Percentiles rank a stretch among this genome's conserved stretches.
Evolutionary conservation across 441 rosid species (phyloP).

Genomic region (Daphne laureola): DNA sequence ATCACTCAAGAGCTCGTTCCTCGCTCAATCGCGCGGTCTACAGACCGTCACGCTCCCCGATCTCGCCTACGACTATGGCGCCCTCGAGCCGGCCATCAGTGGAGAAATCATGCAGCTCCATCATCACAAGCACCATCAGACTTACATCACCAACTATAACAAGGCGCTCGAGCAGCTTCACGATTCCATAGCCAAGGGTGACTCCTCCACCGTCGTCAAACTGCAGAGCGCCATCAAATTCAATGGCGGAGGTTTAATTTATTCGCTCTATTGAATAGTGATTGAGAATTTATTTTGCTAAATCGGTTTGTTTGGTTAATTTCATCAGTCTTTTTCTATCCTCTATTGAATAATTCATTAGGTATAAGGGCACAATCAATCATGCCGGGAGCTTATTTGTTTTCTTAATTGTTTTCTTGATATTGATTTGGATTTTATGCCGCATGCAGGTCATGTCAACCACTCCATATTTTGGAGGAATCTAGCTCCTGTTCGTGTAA

Average conservation of each 20-base stretch:
- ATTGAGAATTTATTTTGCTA: too few species aligned
- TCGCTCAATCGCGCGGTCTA: conserved; percentile 17
- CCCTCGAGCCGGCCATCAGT: conserved; percentile 76
- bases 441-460: conserved; percentile 70
- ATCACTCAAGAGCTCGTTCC: conserved; percentile 25
- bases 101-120: conserved; percentile 95
- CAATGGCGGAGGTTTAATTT: conserved; percentile 78
- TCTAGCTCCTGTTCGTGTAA: conserved; percentile 63
- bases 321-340: too few species aligned
- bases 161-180: conserved; percentile 78
- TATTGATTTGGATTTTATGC: conserved; percentile 1
- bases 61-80: conserved; percentile 79
- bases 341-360: too few species aligned
- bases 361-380: too few species aligned
- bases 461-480: conserved; percentile 96
- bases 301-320: too few species aligned
- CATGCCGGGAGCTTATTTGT: too few species aligned
- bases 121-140: conserved; percentile 93
- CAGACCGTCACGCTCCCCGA: conserved; percentile 84
- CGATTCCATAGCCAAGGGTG: conserved; percentile 59
- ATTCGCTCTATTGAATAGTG: too few species aligned
- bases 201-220: conserved; percentile 52
- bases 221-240: conserved; percentile 91
- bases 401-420: background rate
- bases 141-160: conserved; percentile 82